Conservation (phyloP, 768 basidiomycete species). For the Flagelloscypha sp. region DNA sequence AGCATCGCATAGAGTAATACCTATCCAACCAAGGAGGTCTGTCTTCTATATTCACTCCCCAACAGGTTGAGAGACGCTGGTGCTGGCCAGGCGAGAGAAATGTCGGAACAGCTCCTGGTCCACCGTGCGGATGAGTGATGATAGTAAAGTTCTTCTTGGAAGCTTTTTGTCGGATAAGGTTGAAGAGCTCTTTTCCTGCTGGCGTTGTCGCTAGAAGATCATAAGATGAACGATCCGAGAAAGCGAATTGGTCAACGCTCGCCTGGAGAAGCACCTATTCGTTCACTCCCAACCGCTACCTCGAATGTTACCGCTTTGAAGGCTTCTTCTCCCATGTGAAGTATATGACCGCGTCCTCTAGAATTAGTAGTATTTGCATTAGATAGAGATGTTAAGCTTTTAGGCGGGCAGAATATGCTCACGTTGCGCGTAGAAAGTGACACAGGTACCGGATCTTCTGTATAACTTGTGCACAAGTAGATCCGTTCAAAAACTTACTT, state of each 20-base stretch:
- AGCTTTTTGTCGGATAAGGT: neutral
- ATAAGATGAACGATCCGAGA: too few relatives aligned
- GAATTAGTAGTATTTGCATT: neutral
- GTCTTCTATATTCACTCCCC: neutral
- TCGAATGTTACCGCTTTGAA: slow-evolving; percentile 3
- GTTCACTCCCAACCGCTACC: neutral
- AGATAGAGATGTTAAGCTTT: neutral
- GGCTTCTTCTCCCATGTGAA: slow-evolving; percentile 1
- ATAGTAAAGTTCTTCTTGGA: neutral
- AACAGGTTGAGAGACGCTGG: neutral
- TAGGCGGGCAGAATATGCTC: neutral
- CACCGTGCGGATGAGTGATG: slow-evolving; percentile 2
- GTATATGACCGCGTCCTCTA: slow-evolving; percentile 1
- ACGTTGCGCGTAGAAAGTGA: slow-evolving; percentile 1
- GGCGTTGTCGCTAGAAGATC: neutral
- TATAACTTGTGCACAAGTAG: slow-evolving; percentile 1
- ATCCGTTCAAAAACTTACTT: slow-evolving; percentile 2
- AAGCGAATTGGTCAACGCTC: too few relatives aligned
- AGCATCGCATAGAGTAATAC: slow-evolving; percentile 1
- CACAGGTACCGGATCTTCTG: slow-evolving; percentile 1
- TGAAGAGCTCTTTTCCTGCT: neutral
- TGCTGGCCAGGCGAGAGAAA: neutral
- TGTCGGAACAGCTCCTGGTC: slow-evolving; percentile 1
- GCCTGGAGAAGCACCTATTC: slow-evolving; percentile 3
- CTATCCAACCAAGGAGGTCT: neutral